Percentiles rank a stretch among this genome's conserved stretches.
phyloP scores from a whole-genome alignment of 768 basidiomycete genomes.

The Cubamyces lactineus region DNA sequence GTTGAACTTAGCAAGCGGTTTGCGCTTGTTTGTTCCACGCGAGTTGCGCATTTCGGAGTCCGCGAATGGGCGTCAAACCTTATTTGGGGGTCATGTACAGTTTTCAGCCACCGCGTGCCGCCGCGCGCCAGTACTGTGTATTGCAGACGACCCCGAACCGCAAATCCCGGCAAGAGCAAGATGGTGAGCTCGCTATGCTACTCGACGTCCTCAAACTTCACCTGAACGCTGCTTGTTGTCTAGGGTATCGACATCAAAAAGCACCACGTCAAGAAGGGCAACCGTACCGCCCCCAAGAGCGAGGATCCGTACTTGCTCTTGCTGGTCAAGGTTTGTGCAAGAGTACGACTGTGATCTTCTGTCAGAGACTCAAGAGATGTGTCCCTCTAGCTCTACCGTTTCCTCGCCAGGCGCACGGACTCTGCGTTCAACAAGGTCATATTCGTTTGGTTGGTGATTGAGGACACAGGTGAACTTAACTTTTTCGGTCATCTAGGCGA shows the following conservation, averaged over 20 bases:
- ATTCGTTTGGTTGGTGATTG: constrained; percentile 13
- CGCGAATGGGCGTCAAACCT: constrained; percentile 38
- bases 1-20: constrained; percentile 36
- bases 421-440: constrained; percentile 91
- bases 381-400: constrained; percentile 85
- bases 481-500: constrained; percentile 53
- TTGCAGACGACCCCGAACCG: constrained; percentile 50
- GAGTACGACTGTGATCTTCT: too few relatives aligned
- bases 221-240: constrained; percentile 10
- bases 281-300: constrained; percentile 93
- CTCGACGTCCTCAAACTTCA: constrained; percentile 18
- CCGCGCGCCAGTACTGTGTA: constrained; percentile 14
- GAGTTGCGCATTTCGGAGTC: constrained; percentile 27
- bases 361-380: too few relatives aligned
- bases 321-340: constrained; percentile 86
- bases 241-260: constrained; percentile 94
- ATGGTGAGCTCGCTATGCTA: constrained; percentile 73
- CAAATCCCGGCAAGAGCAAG: constrained; percentile 56
- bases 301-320: constrained; percentile 99
- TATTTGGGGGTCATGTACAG: constrained; percentile 57
- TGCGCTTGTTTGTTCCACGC: constrained; percentile 33
- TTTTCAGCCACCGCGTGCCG: constrained; percentile 56
- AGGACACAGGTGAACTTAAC: constrained; percentile 1
- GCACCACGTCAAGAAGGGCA: constrained; percentile 99
- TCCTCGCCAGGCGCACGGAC: constrained; percentile 96